Conservation (phyloP, 371 early-diverging fungal species). For the Encephalitozoon hellem region DNA sequence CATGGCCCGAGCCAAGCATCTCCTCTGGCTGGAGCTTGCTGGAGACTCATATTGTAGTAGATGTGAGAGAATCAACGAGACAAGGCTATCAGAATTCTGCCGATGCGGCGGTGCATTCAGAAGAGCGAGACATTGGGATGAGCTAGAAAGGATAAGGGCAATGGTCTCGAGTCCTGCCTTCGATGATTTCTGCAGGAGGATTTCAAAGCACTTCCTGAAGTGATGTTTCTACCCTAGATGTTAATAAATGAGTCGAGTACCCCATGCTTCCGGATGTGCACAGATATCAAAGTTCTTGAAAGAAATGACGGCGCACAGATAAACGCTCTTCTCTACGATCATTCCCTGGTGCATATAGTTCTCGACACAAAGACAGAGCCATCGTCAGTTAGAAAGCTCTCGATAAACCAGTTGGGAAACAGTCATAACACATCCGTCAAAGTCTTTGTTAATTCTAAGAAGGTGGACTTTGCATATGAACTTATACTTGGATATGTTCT, state of each 20-base stretch:
- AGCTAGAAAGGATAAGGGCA: background rate
- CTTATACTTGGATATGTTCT: background rate
- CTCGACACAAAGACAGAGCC: background rate
- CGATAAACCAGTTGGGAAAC: background rate
- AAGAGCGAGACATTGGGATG: background rate
- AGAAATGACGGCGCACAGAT: background rate
- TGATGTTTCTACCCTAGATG: background rate
- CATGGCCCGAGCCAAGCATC: conserved; percentile 25
- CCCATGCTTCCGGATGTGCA: background rate
- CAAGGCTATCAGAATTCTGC: conserved; percentile 36
- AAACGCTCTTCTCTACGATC: background rate
- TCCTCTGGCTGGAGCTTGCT: background rate
- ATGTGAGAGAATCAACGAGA: conserved; percentile 35
- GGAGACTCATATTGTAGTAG: conserved; percentile 31
- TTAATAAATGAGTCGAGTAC: background rate
- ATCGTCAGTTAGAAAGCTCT: background rate
- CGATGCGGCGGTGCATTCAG: conserved; percentile 47
- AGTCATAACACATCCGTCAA: background rate
- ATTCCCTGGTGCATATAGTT: background rate
- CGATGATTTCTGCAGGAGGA: background rate
- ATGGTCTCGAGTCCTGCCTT: background rate
- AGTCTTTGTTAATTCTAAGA: background rate
- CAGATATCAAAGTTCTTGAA: background rate
- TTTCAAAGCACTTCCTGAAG: background rate
- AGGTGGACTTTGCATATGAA: background rate